A percentile compares a stretch with the other conserved stretches of the same genome.
Conservation (phyloP, 1,139 yeast species). For the Debaryomyces sp. region DNA sequence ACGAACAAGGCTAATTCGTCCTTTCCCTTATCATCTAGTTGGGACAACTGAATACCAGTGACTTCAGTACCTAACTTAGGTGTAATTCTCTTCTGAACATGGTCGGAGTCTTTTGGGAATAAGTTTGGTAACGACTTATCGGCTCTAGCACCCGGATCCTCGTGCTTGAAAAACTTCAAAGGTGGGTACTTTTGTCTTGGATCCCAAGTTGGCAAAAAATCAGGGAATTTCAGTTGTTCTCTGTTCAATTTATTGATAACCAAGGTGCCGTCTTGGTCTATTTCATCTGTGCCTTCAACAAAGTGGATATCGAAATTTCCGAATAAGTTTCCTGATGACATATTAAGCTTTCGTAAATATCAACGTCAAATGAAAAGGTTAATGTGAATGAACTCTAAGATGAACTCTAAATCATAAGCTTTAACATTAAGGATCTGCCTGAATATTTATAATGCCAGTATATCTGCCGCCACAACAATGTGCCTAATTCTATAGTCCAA, state of each 20-base stretch:
- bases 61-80: constrained; percentile 73
- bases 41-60: constrained; percentile 58
- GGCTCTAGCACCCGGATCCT: constrained; percentile 59
- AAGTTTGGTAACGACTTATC: constrained; percentile 57
- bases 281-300: constrained; percentile 22
- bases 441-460: background rate
- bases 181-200: constrained; percentile 45
- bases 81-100: constrained; percentile 43
- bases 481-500: background rate
- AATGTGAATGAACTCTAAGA: too few species aligned
- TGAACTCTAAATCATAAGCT: background rate
- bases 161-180: constrained; percentile 48
- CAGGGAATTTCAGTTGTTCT: constrained; percentile 28
- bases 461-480: background rate
- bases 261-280: constrained; percentile 20
- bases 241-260: constrained; percentile 27
- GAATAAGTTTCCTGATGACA: constrained; percentile 18
- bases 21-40: constrained; percentile 52
- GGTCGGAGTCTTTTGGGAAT: constrained; percentile 39
- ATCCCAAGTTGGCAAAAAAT: constrained; percentile 56
- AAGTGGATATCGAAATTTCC: constrained; percentile 48
- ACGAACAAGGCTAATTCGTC: constrained; percentile 67
- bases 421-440: background rate
- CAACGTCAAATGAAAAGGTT: background rate
- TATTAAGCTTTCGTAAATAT: background rate